A percentile compares a stretch with the other conserved stretches of the same genome.
phyloP scores from a whole-genome alignment of 495 filamentous ascomycete genomes.

The Parathielavia appendiculata region DNA sequence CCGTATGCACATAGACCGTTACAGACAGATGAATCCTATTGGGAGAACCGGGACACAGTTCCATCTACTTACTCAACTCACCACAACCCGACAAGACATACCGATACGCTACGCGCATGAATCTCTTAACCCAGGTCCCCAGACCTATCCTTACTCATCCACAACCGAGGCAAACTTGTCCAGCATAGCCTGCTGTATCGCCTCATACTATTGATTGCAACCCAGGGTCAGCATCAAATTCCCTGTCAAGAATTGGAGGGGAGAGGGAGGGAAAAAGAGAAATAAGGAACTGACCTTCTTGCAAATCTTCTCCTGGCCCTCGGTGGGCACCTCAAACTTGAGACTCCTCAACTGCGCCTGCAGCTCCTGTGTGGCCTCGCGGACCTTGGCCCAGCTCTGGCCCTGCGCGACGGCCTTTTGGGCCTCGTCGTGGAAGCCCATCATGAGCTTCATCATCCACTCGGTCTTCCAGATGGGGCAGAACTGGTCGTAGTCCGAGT shows the following conservation, averaged over 20 bases:
- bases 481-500: constrained; percentile 98
- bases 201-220: constrained; percentile 65
- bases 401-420: constrained; percentile 92
- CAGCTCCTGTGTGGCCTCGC: constrained; percentile 82
- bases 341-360: constrained; percentile 77
- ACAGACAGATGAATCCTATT: background rate
- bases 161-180: constrained; percentile 92
- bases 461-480: constrained; percentile 99
- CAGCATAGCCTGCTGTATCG: constrained; percentile 79
- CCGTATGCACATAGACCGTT: background rate
- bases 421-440: constrained; percentile 94
- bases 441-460: constrained; percentile 99
- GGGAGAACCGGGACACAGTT: background rate
- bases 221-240: background rate
- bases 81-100: constrained; percentile 5
- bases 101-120: constrained; percentile 11
- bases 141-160: constrained; percentile 66
- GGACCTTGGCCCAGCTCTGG: constrained; percentile 83
- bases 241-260: too few species aligned
- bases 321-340: constrained; percentile 89
- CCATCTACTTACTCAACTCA: background rate
- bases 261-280: background rate
- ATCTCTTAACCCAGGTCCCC: background rate
- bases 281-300: constrained; percentile 60
- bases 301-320: constrained; percentile 66